Percentiles rank a stretch among this genome's conserved stretches.
These are phyloP conservation scores for Coprinellus micaceus DNA, from an alignment of 768 basidiomycete genomes.

Conservation along the genomic window DNA sequence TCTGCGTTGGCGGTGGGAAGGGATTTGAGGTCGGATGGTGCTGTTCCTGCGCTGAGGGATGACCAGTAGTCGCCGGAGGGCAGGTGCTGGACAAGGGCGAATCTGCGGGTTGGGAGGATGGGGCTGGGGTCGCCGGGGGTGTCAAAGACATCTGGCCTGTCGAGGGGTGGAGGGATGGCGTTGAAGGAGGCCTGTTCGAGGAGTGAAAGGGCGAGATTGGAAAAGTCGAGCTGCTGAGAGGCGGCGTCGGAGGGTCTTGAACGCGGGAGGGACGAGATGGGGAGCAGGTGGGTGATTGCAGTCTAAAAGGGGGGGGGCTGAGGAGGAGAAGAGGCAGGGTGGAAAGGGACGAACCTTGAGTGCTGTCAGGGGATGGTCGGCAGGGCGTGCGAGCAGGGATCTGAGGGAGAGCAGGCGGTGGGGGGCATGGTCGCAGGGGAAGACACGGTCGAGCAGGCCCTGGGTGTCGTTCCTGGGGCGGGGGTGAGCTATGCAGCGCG, in stretches of 20 bases:
- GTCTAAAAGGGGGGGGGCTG: conserved; percentile 35
- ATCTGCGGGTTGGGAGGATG: conserved; percentile 44
- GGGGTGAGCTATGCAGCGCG: conserved; percentile 8
- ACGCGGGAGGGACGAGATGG: conserved; percentile 64
- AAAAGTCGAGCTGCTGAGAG: conserved; percentile 69
- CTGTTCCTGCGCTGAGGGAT: conserved; percentile 52
- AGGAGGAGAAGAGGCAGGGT: conserved; percentile 16
- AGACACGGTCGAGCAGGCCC: conserved; percentile 77
- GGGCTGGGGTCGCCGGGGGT: conserved; percentile 11
- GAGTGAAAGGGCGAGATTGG: conserved; percentile 66
- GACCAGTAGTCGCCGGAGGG: conserved; percentile 79
- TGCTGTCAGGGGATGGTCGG: conserved; percentile 50
- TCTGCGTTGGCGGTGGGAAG: conserved; percentile 67
- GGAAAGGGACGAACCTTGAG: conserved; percentile 47
- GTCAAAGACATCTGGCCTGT: conserved; percentile 42
- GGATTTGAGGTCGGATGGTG: conserved; percentile 40
- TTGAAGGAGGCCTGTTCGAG: conserved; percentile 65
- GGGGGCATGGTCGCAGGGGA: conserved; percentile 47
- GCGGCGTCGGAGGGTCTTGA: conserved; percentile 61
- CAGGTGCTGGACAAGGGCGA: conserved; percentile 76
- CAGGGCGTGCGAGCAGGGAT: conserved; percentile 49
- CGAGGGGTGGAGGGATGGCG: conserved; percentile 41
- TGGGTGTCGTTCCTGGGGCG: conserved; percentile 62
- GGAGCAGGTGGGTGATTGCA: conserved; percentile 65
- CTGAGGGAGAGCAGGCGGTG: conserved; percentile 49